These are phyloP conservation scores for Metarhizium sp. DNA, from an alignment of 2,329 filamentous ascomycete genomes.

Conservation along the genomic window DNA sequence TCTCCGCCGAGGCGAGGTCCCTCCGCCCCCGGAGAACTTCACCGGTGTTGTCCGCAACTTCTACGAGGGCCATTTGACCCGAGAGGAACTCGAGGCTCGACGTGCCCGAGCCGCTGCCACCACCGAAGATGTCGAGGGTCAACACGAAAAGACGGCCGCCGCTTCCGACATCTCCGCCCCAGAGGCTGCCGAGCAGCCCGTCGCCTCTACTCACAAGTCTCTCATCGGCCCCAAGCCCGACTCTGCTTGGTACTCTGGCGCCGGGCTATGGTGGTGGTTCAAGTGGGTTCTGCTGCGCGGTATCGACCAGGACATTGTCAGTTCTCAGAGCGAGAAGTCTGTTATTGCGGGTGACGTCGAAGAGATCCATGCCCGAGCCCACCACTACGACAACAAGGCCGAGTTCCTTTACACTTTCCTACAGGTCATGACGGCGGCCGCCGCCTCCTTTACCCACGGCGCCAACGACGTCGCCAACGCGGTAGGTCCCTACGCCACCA, in stretches of 20 bases:
- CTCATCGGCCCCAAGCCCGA: constrained; percentile 30
- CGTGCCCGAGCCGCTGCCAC: constrained; percentile 17
- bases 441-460: constrained; percentile 56
- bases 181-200: constrained; percentile 16
- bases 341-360: constrained; percentile 43
- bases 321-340: constrained; percentile 24
- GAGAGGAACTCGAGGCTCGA: constrained; percentile 38
- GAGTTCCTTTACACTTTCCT: constrained; percentile 54
- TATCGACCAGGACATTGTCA: constrained; percentile 31
- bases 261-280: constrained; percentile 33
- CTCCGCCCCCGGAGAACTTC: constrained; percentile 32
- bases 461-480: constrained; percentile 58
- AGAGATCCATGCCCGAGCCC: constrained; percentile 45
- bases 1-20: constrained; percentile 31
- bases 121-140: constrained; percentile 15
- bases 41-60: constrained; percentile 39
- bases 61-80: constrained; percentile 46
- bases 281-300: constrained; percentile 39
- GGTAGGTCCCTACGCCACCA: constrained; percentile 52
- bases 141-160: constrained; percentile 16
- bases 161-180: constrained; percentile 5
- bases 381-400: constrained; percentile 51
- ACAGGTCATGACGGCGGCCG: constrained; percentile 50
- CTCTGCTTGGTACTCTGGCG: constrained; percentile 31
- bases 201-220: constrained; percentile 21